Base-by-base conservation (phyloP, 768 basidiomycete species). In the Pisolithus orientalis region DNA sequence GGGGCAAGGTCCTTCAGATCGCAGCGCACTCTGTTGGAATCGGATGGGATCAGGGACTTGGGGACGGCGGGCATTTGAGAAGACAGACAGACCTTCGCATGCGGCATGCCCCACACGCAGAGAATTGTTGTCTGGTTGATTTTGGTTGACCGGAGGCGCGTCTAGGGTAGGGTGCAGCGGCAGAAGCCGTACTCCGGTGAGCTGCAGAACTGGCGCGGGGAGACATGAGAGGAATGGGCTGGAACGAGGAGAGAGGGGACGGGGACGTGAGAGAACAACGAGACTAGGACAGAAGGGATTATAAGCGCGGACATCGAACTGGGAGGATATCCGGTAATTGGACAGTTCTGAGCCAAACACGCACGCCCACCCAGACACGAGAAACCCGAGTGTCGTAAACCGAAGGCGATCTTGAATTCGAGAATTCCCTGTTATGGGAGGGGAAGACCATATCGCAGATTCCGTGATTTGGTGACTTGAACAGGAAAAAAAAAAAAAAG, bases 31-130 rank as follows among this genome's bases (percentile, higher is more conserved):
- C 90, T 93, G 62, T 34, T 27, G 44, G 47, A 4, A 29, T 21
- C 6, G 43, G 11, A 16, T 16, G 16, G 49, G n/a, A 24, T n/a
- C 5, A 5, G 54, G 29, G 40, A 44, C 24, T 24, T 0, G 43
- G 50, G 38, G 49, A 51, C 16, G 17, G 31, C 8, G n/a, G 13
- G 17, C 17, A 8, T 4, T 8, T 42, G 44, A 62, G 44, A 49
- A 60, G 51, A 46, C 21, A 44, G 37, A 57, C 70, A 38, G 49
- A 87, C 85, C 94, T 80, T 65, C 94, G 72, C 83, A 90, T 90
- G 54, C 91, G 83, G 69, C 94, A 96, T 29, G 91, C 90, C 52
- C 91, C 91, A 65, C 94, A 95, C 7, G 93, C 93, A n/a, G 87
- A 89, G 70, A 90, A 91, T 60, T 95, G 90, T 60, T 88, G 85